Percentiles rank a stretch among this genome's conserved stretches.
Conservation (phyloP, 306 rosid species). For the Vigna mungo region DNA sequence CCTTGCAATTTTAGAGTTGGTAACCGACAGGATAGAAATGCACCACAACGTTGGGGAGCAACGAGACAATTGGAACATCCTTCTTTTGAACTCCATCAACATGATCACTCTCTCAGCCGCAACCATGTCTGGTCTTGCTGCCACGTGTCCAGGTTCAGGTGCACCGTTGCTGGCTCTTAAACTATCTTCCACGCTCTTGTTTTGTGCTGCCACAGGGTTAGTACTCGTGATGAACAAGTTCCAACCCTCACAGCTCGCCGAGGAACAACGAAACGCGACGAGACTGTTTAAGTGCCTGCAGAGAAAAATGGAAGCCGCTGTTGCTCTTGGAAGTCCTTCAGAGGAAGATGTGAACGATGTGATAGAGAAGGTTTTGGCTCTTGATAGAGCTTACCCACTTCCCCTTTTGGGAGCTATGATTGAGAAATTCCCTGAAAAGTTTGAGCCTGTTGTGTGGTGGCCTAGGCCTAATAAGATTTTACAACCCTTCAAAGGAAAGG, state of each 20-base stretch:
- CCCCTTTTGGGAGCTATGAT: conserved; percentile 45
- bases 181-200: conserved; percentile 41
- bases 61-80: conserved; percentile 47
- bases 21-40: conserved; percentile 42
- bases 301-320: conserved; percentile 9
- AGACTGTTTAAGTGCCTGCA: conserved; percentile 34
- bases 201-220: conserved; percentile 32
- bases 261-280: conserved; percentile 46
- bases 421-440: conserved; percentile 40
- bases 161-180: conserved; percentile 42
- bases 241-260: conserved; percentile 41
- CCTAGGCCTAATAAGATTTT: conserved; percentile 10
- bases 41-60: conserved; percentile 38
- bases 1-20: conserved; percentile 34
- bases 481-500: neutral
- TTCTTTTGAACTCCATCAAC: conserved; percentile 42
- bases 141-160: neutral
- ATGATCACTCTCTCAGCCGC: conserved; percentile 43
- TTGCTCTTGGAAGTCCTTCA: neutral
- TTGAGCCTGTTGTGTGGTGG: conserved; percentile 46
- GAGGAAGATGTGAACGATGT: conserved; percentile 37
- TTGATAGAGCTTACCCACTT: conserved; percentile 46
- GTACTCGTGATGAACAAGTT: conserved; percentile 44
- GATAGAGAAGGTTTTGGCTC: conserved; percentile 45
- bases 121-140: conserved; percentile 37